These are phyloP conservation scores for Stephanodiscus triporus DNA, from an alignment of 108 stramenopile genomes.

Conservation along the genomic window DNA sequence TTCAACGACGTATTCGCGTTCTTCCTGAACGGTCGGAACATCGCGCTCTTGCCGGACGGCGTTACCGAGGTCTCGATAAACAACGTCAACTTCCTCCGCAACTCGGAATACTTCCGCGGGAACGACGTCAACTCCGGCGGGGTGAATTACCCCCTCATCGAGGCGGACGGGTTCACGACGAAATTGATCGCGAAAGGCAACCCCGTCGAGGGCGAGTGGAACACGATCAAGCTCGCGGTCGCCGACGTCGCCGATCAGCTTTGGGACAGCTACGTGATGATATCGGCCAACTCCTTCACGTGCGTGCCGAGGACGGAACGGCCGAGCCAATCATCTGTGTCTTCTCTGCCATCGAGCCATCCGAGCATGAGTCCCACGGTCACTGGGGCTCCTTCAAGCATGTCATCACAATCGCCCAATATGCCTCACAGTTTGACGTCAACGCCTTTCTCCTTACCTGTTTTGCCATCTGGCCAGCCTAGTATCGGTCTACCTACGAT, in stretches of 20 bases:
- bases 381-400: no score
- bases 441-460: no score
- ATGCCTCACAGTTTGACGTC: no score
- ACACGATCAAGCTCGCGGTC: conserved; percentile 42
- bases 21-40: conserved; percentile 36
- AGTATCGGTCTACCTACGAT: no score
- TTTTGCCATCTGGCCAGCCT: no score
- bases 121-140: conserved; percentile 36
- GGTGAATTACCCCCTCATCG: conserved; percentile 18
- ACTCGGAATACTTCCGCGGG: conserved; percentile 38
- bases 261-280: conserved; percentile 11
- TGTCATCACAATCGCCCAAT: no score
- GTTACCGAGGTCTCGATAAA: conserved; percentile 31
- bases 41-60: conserved; percentile 18
- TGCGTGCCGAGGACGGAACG: no score
- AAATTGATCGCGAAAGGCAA: conserved; percentile 31
- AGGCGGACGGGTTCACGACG: conserved; percentile 49
- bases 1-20: conserved; percentile 49
- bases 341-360: no score
- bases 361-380: no score
- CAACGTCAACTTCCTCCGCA: conserved; percentile 41
- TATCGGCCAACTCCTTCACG: no score
- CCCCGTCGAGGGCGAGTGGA: conserved; percentile 6
- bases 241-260: conserved; percentile 35
- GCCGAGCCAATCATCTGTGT: no score